Base-by-base conservation (phyloP, 2,329 filamentous ascomycete species). In the Scedosporium apiospermum region DNA sequence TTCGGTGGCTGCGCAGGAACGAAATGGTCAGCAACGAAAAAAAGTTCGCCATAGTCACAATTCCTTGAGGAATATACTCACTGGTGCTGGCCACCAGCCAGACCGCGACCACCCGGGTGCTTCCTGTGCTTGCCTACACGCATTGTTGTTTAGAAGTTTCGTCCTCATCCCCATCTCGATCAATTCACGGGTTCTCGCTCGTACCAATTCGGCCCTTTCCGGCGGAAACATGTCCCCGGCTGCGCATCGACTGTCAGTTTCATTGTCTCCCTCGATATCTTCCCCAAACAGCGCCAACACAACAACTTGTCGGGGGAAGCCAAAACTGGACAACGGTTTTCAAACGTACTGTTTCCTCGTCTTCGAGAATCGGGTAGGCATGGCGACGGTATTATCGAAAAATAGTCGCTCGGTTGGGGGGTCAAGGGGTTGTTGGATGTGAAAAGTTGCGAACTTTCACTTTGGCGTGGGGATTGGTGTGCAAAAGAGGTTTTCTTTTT, bases 51-150 rank as follows among this genome's bases (percentile, higher is more conserved):
- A n/a, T 14, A 7, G 27, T 4, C 16, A 9, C 23, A 10, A 23
- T 16, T 38, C 1, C 26, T n/a, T 7, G 3, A 46, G 42, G 34
- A 26, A 16, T 21, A 21, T 9, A 66, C 65, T 65, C 57, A 66
- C 65, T 99, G 95, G 85, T 99, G 95, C 84, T 97, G 91, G 87
- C 93, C 93, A 96, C 95, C 93, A 78, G 95, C 95, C 82, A 89
- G 83, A 88, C 86, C 86, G 90, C 90, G 83, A 85, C 86, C 86
- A 87, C 86, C 86, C 71, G 85, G 86, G 72, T 88, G 86, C 88
- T 99, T 98, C 78, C 95, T 86, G 89, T 97, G 93, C 90, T 98
- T 98, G 80, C 95, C 95, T 78, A 98, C 81, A 87, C 34, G 34
- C 34, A 53, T 9, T 7, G 16, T 9, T n/a, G 23, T n/a, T 62